Percentiles rank a stretch among this genome's conserved stretches.
These are phyloP conservation scores for Hemisphaericaspora xylofermentans DNA, from an alignment of 1,139 yeast species.

Conservation along the genomic window DNA sequence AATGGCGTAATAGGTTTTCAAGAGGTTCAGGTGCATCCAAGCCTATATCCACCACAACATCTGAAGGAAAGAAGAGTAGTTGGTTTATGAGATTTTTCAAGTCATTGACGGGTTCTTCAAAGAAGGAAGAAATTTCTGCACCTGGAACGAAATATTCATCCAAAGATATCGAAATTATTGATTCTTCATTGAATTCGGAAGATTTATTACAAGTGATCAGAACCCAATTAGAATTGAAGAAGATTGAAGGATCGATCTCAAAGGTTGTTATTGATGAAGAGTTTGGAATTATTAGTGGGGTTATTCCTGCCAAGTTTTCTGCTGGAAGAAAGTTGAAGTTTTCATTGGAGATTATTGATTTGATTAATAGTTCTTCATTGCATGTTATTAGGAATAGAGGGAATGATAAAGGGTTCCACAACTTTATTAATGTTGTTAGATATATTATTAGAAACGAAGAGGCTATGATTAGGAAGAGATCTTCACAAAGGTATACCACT, in stretches of 20 bases:
- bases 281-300: conserved; percentile 45
- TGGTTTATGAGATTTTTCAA: conserved; percentile 45
- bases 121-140: background rate
- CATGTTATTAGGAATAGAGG: conserved; percentile 61
- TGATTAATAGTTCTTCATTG: conserved; percentile 46
- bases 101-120: conserved; percentile 18
- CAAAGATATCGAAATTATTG: conserved; percentile 32
- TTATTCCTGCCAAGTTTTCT: conserved; percentile 49
- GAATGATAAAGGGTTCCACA: conserved; percentile 63
- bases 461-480: conserved; percentile 5
- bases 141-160: conserved; percentile 11
- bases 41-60: background rate
- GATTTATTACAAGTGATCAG: conserved; percentile 36
- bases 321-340: conserved; percentile 50
- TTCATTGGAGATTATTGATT: conserved; percentile 43
- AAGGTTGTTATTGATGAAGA: conserved; percentile 44
- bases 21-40: conserved; percentile 21
- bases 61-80: conserved; percentile 14
- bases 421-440: conserved; percentile 49
- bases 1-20: conserved; percentile 26
- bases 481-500: background rate
- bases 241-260: conserved; percentile 50
- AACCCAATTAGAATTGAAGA: conserved; percentile 46
- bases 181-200: conserved; percentile 29
- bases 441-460: conserved; percentile 41